These are phyloP conservation scores for Spathaspora arborariae DNA, from an alignment of 805 yeast genomes.

Conservation along the genomic window DNA sequence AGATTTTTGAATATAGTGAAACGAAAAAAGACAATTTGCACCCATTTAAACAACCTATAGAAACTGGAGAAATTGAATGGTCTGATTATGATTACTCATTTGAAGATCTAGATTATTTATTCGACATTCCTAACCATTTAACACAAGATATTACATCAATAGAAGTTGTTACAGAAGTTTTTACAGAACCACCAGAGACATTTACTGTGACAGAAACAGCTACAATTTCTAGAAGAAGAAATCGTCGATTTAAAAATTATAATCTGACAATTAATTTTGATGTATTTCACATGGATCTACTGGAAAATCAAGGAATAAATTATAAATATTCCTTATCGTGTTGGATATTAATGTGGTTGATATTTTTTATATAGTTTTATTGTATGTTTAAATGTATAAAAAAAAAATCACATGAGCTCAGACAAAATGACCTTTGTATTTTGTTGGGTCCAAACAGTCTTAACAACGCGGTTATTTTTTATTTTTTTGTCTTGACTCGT, in stretches of 20 bases:
- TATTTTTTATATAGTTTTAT: neutral
- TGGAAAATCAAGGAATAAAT: neutral
- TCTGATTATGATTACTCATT: neutral
- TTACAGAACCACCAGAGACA: neutral
- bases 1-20: neutral
- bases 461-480: no score
- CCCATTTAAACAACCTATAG: neutral
- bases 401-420: neutral
- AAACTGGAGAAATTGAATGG: neutral
- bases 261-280: conserved; percentile 7
- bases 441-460: no score
- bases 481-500: no score
- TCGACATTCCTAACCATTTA: neutral
- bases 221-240: neutral
- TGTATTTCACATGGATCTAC: conserved; percentile 2
- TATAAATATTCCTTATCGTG: neutral
- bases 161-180: neutral
- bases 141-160: neutral
- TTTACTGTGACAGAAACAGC: neutral
- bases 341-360: neutral
- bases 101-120: neutral
- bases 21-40: neutral
- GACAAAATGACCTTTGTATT: neutral
- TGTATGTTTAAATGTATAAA: neutral
- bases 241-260: neutral